Evolutionary conservation across 2,329 filamentous ascomycete species (phyloP).

Genomic region (Aspergillus fructus): DNA sequence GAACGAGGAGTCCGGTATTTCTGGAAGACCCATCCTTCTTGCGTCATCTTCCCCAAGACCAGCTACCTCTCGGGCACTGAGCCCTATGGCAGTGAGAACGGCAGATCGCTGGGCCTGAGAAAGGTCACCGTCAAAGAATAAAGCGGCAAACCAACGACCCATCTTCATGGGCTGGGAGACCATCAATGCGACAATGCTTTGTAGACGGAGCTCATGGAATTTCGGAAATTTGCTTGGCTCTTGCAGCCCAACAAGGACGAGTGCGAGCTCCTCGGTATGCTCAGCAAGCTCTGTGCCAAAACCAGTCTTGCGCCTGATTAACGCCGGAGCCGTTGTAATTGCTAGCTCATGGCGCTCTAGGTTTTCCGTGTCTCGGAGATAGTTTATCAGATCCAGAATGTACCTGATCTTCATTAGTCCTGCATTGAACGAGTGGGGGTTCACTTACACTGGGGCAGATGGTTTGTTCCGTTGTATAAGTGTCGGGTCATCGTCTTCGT

Average conservation of each 20-base stretch:
- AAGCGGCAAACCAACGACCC: slow-evolving; percentile 78
- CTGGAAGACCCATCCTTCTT: slow-evolving; percentile 32
- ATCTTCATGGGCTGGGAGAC: slow-evolving; percentile 73
- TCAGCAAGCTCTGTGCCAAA: slow-evolving; percentile 87
- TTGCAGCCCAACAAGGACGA: slow-evolving; percentile 73
- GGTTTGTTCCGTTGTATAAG: slow-evolving; percentile 80
- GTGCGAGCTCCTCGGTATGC: slow-evolving; percentile 77
- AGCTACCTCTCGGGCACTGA: slow-evolving; percentile 80
- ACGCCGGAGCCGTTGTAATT: slow-evolving; percentile 69
- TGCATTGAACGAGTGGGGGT: not conserved
- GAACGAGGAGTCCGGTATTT: slow-evolving; percentile 55
- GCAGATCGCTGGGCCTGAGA: slow-evolving; percentile 80
- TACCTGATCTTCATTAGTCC: slow-evolving; percentile 51
- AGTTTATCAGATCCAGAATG: slow-evolving; percentile 77
- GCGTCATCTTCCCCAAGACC: slow-evolving; percentile 65
- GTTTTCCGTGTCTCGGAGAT: slow-evolving; percentile 76
- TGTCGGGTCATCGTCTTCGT: slow-evolving; percentile 91
- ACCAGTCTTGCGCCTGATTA: slow-evolving; percentile 84
- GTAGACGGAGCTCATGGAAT: slow-evolving; percentile 73
- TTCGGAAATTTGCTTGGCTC: slow-evolving; percentile 79
- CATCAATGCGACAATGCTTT: slow-evolving; percentile 79
- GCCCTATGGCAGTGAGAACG: slow-evolving; percentile 76
- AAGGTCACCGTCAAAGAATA: slow-evolving; percentile 90
- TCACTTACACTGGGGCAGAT: slow-evolving; percentile 69
- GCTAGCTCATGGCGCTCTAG: slow-evolving; percentile 82